Evolutionary conservation across 345 rosid species (phyloP).

Genomic region (Anastatica hierochuntica): DNA sequence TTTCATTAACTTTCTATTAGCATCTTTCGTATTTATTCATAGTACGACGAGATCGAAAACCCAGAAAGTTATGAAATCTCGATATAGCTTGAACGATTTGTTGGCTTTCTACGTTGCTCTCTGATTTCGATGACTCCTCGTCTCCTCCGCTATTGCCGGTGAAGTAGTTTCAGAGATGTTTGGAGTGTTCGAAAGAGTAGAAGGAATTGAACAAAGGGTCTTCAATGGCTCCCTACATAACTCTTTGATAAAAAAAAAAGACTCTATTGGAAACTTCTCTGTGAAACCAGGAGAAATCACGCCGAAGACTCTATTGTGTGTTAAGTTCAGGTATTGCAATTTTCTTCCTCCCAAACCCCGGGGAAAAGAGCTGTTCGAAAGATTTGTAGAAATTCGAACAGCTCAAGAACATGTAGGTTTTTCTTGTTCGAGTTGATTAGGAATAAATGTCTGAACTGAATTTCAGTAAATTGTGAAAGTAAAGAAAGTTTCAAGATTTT

Average conservation of each 20-base stretch:
- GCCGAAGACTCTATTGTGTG: conserved; percentile 65
- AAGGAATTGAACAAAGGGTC: conserved; percentile 67
- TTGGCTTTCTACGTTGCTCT: conserved; percentile 53
- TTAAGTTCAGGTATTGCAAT: conserved; percentile 53
- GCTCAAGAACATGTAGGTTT: conserved; percentile 50
- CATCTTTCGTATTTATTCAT: no score
- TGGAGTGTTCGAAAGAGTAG: conserved; percentile 67
- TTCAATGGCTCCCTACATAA: conserved; percentile 85
- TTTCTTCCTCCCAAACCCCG: conserved; percentile 41
- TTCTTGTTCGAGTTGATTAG: no score
- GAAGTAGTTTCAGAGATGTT: conserved; percentile 42
- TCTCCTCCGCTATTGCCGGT: conserved; percentile 58
- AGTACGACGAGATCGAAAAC: no score
- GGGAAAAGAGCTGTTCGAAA: conserved; percentile 60
- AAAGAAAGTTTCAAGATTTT: no score
- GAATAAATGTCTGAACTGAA: no score
- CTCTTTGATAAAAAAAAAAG: no score
- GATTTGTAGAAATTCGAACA: conserved; percentile 86
- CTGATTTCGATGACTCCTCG: conserved; percentile 38
- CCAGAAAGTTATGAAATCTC: no score
- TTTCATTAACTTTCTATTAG: no score
- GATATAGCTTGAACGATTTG: not conserved
- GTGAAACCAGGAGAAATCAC: conserved; percentile 50
- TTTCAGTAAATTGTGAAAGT: no score
- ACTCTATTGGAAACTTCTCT: conserved; percentile 41